Conservation (phyloP, 192 early-diverging fungal species). For the Pecoramyces ruminantium region DNA sequence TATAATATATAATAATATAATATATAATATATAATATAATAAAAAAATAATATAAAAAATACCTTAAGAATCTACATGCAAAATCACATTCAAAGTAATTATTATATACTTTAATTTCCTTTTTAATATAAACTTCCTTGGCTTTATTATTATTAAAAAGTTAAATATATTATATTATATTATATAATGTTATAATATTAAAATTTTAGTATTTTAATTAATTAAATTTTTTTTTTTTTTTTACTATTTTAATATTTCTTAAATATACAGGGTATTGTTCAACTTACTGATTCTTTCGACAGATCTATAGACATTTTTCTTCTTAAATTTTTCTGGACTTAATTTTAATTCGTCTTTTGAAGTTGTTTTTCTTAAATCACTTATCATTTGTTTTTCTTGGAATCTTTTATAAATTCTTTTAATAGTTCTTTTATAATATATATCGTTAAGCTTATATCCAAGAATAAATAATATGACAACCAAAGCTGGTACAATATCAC, state of each 20-base stretch:
- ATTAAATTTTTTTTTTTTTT: not conserved
- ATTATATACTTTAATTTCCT: not conserved
- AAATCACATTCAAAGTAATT: not conserved
- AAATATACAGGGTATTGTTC: too few species aligned
- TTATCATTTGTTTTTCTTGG: not conserved
- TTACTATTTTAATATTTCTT: not conserved
- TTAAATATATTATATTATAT: too few species aligned
- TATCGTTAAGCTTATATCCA: not conserved
- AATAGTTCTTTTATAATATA: not conserved
- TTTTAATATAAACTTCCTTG: not conserved
- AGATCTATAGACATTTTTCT: not conserved
- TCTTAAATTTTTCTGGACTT: not conserved
- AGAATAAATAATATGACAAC: not conserved
- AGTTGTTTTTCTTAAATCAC: not conserved
- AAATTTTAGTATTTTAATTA: not conserved
- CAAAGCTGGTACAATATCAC: not conserved
- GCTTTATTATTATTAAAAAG: not conserved
- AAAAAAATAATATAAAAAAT: too few species aligned
- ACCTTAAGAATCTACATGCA: not conserved
- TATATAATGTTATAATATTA: too few species aligned
- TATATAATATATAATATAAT: too few species aligned
- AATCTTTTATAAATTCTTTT: not conserved
- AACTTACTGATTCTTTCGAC: not conserved
- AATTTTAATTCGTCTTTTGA: not conserved
- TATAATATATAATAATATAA: too few species aligned